Base-by-base conservation (phyloP, 768 basidiomycete species). In the Cystofilobasidium bisporidii region DNA sequence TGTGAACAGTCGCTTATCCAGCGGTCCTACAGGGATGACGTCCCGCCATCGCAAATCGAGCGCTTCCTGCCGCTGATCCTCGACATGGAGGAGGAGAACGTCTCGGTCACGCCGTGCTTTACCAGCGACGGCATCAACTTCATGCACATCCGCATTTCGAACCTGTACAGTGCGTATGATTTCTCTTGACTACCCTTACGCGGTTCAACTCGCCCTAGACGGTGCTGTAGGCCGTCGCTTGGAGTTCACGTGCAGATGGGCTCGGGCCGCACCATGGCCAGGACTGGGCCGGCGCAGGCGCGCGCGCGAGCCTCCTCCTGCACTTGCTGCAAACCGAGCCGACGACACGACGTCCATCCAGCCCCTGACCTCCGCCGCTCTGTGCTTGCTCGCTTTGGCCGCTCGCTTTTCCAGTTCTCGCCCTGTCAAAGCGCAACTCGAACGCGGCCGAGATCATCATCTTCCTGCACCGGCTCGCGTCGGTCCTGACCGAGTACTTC, bases 141-240 rank as follows among this genome's bases (percentile, higher is more conserved):
- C 79, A 88, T 97, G 87, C 92, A 99, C 77, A 97, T 99, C 75
- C 83, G 94, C 33, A 94, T 98, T 77, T 94, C 91, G 56, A 99
- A 99, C 79, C 81, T 99, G 9, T 99, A 99, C 76, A 81, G 94
- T 96, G 74, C 73, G 90, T 82, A n/a, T n/a, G n/a, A n/a, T n/a
- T n/a, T n/a, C n/a, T n/a, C n/a, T n/a, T n/a, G n/a, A n/a, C n/a
- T n/a, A n/a, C n/a, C n/a, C n/a, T n/a, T n/a, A n/a, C n/a, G n/a
- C n/a, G n/a, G n/a, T n/a, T n/a, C n/a, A n/a, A n/a, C n/a, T n/a
- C n/a, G n/a, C n/a, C n/a, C n/a, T n/a, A n/a, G n/a, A n/a, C n/a
- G n/a, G n/a, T n/a, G n/a, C n/a, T n/a, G n/a, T n/a, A n/a, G n/a
- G n/a, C n/a, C n/a, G n/a, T n/a, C n/a, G n/a, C n/a, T n/a, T n/a